A percentile compares a stretch with the other conserved stretches of the same genome.
Conservation (phyloP, 164 flowering plant species). For the Sedum album region DNA sequence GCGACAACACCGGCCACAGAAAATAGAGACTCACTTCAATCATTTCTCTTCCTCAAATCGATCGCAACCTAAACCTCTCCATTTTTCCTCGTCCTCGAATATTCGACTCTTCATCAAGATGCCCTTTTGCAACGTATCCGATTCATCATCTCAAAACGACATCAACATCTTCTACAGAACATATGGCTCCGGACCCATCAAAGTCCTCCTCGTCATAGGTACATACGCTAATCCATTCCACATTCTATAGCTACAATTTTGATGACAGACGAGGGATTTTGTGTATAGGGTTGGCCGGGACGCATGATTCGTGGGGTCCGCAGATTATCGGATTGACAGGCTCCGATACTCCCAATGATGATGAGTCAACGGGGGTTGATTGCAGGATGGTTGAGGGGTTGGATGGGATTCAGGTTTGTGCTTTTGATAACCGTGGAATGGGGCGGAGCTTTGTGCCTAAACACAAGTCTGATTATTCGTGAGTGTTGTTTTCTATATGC, state of each 20-base stretch:
- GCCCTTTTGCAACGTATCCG: conserved; percentile 63
- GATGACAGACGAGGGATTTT: neutral
- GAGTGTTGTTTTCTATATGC: conserved; percentile 22
- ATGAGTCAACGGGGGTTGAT: conserved; percentile 19
- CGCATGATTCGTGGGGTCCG: conserved; percentile 88
- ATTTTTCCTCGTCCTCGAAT: neutral
- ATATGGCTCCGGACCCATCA: conserved; percentile 71
- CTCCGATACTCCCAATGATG: conserved; percentile 46
- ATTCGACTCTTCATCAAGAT: conserved; percentile 20
- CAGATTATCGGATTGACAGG: conserved; percentile 71
- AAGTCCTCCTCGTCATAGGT: conserved; percentile 88
- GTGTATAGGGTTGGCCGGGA: conserved; percentile 71
- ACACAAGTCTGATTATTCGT: conserved; percentile 70
- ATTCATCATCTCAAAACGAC: conserved; percentile 22
- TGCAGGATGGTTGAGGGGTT: conserved; percentile 16
- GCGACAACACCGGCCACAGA: too few species aligned
- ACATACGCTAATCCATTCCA: neutral
- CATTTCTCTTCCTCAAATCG: neutral
- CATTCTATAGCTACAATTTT: neutral
- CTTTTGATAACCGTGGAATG: conserved; percentile 94
- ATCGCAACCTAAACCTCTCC: neutral
- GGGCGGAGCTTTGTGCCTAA: conserved; percentile 78
- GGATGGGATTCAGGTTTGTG: conserved; percentile 58
- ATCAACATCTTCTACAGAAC: conserved; percentile 60
- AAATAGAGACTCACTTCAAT: too few species aligned